phyloP scores from a whole-genome alignment of 495 filamentous ascomycete genomes.

The Physcia stellaris region DNA sequence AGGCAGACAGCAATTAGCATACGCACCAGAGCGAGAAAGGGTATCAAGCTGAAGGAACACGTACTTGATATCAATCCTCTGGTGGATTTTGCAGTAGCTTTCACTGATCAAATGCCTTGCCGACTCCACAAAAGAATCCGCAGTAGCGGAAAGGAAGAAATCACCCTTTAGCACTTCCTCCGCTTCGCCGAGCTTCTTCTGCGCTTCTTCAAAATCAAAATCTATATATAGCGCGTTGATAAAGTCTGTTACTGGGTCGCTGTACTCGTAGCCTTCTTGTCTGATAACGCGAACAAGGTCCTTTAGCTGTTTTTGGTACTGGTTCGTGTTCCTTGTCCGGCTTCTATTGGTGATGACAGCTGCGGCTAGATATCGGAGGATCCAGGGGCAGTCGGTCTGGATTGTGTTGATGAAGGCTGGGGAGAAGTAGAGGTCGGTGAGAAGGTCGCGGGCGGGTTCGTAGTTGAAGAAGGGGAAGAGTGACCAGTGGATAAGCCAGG shows the following conservation, averaged over 20 bases:
- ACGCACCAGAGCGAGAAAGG: too few relatives aligned
- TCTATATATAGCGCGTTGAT: constrained; percentile 92
- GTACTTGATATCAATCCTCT: constrained; percentile 89
- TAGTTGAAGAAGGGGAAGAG: constrained; percentile 99
- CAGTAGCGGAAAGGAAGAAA: constrained; percentile 81
- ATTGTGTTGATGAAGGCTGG: constrained; percentile 97
- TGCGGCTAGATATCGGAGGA: constrained; percentile 84
- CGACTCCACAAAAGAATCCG: constrained; percentile 85
- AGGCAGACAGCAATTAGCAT: constrained; percentile 15
- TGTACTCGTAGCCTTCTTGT: constrained; percentile 96
- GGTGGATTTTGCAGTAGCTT: constrained; percentile 98
- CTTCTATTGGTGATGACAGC: constrained; percentile 92
- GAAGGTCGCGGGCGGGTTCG: constrained; percentile 73
- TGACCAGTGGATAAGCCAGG: constrained; percentile 95
- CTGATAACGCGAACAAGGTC: constrained; percentile 87
- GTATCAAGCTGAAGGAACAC: constrained; percentile 13
- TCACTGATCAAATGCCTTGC: constrained; percentile 94
- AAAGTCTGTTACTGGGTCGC: constrained; percentile 89
- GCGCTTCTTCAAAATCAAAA: constrained; percentile 97
- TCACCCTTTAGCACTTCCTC: constrained; percentile 85
- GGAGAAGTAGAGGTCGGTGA: constrained; percentile 94
- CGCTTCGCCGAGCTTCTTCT: constrained; percentile 78
- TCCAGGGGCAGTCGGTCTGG: constrained; percentile 94
- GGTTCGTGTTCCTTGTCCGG: constrained; percentile 60
- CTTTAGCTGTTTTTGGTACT: constrained; percentile 96